These are phyloP conservation scores for Boletus mariae DNA, from an alignment of 1,284 basidiomycete species.

Conservation along the genomic window DNA sequence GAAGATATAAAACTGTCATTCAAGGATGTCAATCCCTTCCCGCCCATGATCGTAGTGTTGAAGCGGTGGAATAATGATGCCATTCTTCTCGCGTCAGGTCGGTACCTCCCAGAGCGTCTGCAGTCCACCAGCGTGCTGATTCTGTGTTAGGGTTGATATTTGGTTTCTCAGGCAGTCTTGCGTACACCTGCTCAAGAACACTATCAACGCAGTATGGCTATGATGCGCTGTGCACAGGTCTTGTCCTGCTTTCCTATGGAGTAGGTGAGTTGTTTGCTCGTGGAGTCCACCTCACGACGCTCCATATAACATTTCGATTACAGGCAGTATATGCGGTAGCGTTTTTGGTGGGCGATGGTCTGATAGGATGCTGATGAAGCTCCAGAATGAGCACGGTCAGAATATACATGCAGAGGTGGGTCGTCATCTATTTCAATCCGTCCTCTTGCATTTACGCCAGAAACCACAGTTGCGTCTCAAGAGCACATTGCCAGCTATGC, in stretches of 20 bases:
- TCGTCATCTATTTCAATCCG: background rate
- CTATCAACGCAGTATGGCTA: conserved; percentile 65
- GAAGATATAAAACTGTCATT: conserved; percentile 55
- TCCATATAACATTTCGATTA: background rate
- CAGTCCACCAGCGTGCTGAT: background rate
- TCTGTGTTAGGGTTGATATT: conserved; percentile 56
- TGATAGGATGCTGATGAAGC: conserved; percentile 55
- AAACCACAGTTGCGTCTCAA: conserved; percentile 64
- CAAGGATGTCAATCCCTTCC: conserved; percentile 71
- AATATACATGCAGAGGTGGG: conserved; percentile 62
- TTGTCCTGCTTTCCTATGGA: conserved; percentile 75
- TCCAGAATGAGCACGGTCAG: conserved; percentile 61
- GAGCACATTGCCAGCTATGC: conserved; percentile 55
- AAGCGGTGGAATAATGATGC: conserved; percentile 63
- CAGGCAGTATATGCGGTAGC: conserved; percentile 67
- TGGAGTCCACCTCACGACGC: background rate
- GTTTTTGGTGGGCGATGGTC: conserved; percentile 79
- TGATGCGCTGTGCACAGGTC: conserved; percentile 68
- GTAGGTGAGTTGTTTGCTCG: conserved; percentile 41
- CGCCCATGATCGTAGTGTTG: conserved; percentile 58
- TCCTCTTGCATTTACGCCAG: background rate
- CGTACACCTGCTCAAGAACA: conserved; percentile 76
- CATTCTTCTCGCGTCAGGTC: conserved; percentile 51
- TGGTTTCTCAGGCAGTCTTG: conserved; percentile 64
- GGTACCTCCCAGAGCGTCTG: background rate